Evolutionary conservation across 176 grass and related monocot species (phyloP), one percentile per base, ranked within the genome.

Genomic region (Oryza glumipatula): DNA sequence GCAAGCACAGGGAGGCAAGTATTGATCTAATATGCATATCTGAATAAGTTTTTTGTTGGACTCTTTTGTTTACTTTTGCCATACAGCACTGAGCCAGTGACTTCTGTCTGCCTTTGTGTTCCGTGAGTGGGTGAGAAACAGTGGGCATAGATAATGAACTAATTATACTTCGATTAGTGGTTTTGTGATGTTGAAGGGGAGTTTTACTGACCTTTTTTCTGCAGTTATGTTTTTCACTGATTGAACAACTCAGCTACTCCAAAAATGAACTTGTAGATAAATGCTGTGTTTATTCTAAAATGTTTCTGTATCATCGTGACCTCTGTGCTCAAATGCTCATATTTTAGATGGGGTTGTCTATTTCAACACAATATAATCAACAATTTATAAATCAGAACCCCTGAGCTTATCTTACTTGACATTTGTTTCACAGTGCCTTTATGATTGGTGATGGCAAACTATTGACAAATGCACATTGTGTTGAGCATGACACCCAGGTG

Each of bases 401-500:
- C 36, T 67, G 39, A 36, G 19, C 49, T 23, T 60, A 82, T 82
- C 67, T 78, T 83, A 63, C 38, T 75, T 79, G 2, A 46, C 44
- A 58, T 48, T 76, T 45, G 13, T 85, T 81, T 80, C 77, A 82
- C 87, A 96, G 96, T 82, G 96, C 96, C 85, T 99, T 99, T 85
- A 94, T 99, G 96, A 99, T 96, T 72, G 93, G 91, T 81, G 93
- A 96, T 92, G 83, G 86, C 21, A 99, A 96, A 80, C 86, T 99
- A 80, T 87, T 99, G 83, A 99, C 96, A 43, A 99, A 99, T 89
- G 96, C 96, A 24, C 96, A 99, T 80, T 95, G 93, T 46, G 96
- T 99, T 84, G 91, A 99, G 75, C 89, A 95, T 78, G 87, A 90
- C 67, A 94, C 96, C 24, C 96, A 99, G 93, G 96, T 98, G 24